Evolutionary conservation across 148 eudicot genomes (phyloP), one percentile per base, ranked within the genome.

Genomic region (Chenopodium berlandieri): DNA sequence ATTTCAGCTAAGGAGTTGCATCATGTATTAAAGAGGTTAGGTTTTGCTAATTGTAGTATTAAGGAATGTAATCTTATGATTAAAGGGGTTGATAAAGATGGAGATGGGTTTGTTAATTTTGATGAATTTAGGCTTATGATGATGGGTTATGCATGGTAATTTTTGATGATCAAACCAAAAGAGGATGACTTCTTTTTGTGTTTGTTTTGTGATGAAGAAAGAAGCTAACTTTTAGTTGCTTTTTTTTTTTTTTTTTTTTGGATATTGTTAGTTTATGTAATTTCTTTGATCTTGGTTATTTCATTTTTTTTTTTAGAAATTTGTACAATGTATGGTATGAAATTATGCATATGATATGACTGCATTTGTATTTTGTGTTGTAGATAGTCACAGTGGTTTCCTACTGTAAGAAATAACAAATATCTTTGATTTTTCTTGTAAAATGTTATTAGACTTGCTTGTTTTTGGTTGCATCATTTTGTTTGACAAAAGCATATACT

Each of bases 81-180:
- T 66, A 86, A 80, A 75, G 88, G 90, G 47, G 94, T 91, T 65
- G 97, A 91, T 75, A 88, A 75, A 44, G 90, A 92, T 86, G 94
- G 94, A 0, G 90, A 91, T 89, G 93, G 95, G 1, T 87, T 83
- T 86, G 95, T 92, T 9, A 82, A 88, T 78, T 92, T 90, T 81
- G 81, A 92, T 13, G 95, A 92, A 37, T 90, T 92, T 70, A 87
- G 80, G 72, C 62, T 65, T 3, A 92, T 92, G 95, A 90, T 92
- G 95, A 80, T 56, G 86, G 81, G 80, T 30, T 71, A 71, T 82
- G 69, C 14, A 40, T 5, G 44, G 44, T 40, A 40, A 40, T 40
- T 40, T 5, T 40, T 40, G 63, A 71, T 73, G 27, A 80, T 46
- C 62, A 4, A 25, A 40, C 11, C 54, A 5, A 30, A 32, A 7